Evolutionary conservation across 305 asterid genomes (phyloP), one percentile per base, ranked within the genome.

Genomic region (Fraxinus ornus): DNA sequence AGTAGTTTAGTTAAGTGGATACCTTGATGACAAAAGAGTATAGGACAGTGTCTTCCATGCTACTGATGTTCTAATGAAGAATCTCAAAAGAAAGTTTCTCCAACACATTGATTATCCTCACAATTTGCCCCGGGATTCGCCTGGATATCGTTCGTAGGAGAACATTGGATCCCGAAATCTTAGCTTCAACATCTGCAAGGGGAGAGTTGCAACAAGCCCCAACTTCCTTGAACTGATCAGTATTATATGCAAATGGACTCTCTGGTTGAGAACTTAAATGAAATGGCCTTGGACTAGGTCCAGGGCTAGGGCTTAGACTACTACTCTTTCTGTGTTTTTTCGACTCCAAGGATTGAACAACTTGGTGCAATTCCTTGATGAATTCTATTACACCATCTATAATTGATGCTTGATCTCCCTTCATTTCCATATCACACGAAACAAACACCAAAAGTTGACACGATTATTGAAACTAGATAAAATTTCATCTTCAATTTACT

Each of bases 21-120:
- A 94, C 98, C 98, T 95, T 93, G 84, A 95, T 87, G 81, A 93
- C 94, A 84, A 95, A 93, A 76, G 97, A 92, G 92, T 91, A 90
- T 2, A 95, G 93, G 30, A 93, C 97, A 15, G 57, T 92, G 76
- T 95, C 98, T 68, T 93, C 98, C 97, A 95, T 93, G 92, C 92
- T 93, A 78, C 94, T 92, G 89, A 95, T 90, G 85, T 93, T 93
- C 92, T 91, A 88, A 84, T 92, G 97, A 79, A 93, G 97, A 66
- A 93, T 91, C 80, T 95, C 92, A 33, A 95, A 91, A n/a, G 88
- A 90, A 77, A 90, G 91, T 41, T 85, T 91, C 89, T 93, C 98
- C 86, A 93, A 76, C 13, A 92, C 90, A 35, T 49, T 78, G 86
- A 95, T 91, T 52, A 95, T 89, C 57, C n/a, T 91, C 81, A 91